These are phyloP conservation scores for Trichoderma polysporum DNA, from an alignment of 2,329 filamentous ascomycete species.

Conservation along the genomic window DNA sequence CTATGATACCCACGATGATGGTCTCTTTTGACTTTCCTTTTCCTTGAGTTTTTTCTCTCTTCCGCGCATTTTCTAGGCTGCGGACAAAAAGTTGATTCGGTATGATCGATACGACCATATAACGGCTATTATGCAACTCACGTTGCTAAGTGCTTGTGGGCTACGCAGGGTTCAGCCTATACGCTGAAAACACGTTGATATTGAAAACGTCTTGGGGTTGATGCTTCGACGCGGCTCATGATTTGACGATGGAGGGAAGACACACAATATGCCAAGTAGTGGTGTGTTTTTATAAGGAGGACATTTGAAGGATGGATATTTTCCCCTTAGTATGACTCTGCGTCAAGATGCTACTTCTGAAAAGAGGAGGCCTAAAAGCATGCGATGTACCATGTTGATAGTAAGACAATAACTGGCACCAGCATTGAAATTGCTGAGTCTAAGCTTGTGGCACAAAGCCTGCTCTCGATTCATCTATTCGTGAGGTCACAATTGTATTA, in stretches of 20 bases:
- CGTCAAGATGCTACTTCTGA: conserved; percentile 12
- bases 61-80: conserved; percentile 22
- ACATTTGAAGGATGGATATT: conserved; percentile 20
- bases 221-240: conserved; percentile 25
- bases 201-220: conserved; percentile 34
- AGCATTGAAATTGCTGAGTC: conserved; percentile 11
- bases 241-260: conserved; percentile 1
- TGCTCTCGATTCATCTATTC: not conserved
- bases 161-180: conserved; percentile 27
- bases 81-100: conserved; percentile 32
- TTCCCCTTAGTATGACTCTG: conserved; percentile 25
- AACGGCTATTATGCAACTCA: conserved; percentile 31
- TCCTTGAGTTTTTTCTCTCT: conserved; percentile 26
- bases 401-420: conserved; percentile 34
- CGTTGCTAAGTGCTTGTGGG: conserved; percentile 32
- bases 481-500: not conserved
- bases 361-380: conserved; percentile 27
- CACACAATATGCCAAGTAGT: conserved; percentile 24
- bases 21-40: conserved; percentile 29
- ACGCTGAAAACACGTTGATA: conserved; percentile 31
- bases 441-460: not conserved
- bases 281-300: conserved; percentile 30
- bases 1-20: conserved; percentile 45
- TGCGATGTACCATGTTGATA: conserved; percentile 36
- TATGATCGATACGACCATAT: conserved; percentile 36